A percentile compares a stretch with the other conserved stretches of the same genome.
Conservation (phyloP, 352 stramenopile species). For the Phytophthora hibernalis region DNA sequence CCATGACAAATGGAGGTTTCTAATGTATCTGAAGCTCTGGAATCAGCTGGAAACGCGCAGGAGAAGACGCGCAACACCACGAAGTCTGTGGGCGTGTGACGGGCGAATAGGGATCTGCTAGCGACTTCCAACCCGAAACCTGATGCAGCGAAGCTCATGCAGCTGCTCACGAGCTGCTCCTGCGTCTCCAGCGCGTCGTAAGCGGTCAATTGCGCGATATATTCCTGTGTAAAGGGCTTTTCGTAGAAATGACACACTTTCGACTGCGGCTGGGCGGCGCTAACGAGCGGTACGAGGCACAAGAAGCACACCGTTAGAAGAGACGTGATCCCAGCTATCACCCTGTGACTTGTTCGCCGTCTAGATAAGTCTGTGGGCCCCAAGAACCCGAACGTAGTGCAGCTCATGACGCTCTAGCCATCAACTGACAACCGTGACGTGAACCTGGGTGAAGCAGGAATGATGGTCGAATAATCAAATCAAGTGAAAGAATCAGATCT, state of each 20-base stretch:
- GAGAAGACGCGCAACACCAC: slow-evolving; percentile 60
- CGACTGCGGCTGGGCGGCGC: slow-evolving; percentile 19
- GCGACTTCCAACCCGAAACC: slow-evolving; percentile 39
- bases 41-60: slow-evolving; percentile 31
- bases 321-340: slow-evolving; percentile 16
- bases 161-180: slow-evolving; percentile 42
- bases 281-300: neutral
- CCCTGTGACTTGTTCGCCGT: neutral
- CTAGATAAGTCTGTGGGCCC: slow-evolving; percentile 6
- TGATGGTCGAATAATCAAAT: slow-evolving; percentile 24
- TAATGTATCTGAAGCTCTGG: neutral
- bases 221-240: slow-evolving; percentile 40
- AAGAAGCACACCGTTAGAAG: slow-evolving; percentile 14
- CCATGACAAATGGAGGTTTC: slow-evolving; percentile 27
- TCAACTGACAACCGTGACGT: slow-evolving; percentile 25
- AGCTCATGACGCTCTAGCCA: slow-evolving; percentile 24
- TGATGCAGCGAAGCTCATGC: slow-evolving; percentile 17
- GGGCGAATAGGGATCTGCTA: slow-evolving; percentile 35
- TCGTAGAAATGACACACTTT: slow-evolving; percentile 49
- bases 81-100: slow-evolving; percentile 64
- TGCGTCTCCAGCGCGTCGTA: slow-evolving; percentile 42
- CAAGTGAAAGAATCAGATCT: slow-evolving; percentile 24
- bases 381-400: slow-evolving; percentile 20
- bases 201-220: slow-evolving; percentile 43
- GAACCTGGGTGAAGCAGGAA: slow-evolving; percentile 16